Evolutionary conservation across 192 early-diverging fungal species (phyloP).

Genomic region (Coemansia sp.): DNA sequence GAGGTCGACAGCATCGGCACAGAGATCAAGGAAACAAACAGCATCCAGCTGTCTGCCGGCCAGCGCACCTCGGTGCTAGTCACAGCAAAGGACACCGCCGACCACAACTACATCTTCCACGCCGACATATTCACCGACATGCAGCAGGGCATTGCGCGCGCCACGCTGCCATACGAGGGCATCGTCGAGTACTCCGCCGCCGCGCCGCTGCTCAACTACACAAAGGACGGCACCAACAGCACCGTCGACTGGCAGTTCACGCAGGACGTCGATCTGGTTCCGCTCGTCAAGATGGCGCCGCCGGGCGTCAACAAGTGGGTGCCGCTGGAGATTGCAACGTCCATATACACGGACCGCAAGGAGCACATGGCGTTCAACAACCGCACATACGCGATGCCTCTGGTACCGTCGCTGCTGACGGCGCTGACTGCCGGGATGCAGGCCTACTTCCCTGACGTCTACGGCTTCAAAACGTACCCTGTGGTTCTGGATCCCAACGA

Average conservation of each 20-base stretch:
- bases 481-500: constrained; percentile 65
- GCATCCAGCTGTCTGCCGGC: constrained; percentile 67
- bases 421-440: constrained; percentile 65
- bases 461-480: constrained; percentile 67
- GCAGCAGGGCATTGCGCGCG: constrained; percentile 41
- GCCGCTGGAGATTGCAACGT: constrained; percentile 63
- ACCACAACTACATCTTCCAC: constrained; percentile 70
- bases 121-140: constrained; percentile 65
- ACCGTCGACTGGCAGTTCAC: constrained; percentile 56
- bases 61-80: constrained; percentile 84
- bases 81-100: constrained; percentile 62
- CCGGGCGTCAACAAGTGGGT: constrained; percentile 51
- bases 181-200: constrained; percentile 40
- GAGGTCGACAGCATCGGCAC: constrained; percentile 78
- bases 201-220: constrained; percentile 29
- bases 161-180: constrained; percentile 34
- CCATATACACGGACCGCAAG: constrained; percentile 66
- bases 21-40: constrained; percentile 58
- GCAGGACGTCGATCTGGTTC: constrained; percentile 64
- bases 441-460: constrained; percentile 61
- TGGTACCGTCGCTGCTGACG: constrained; percentile 69
- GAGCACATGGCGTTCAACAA: constrained; percentile 84
- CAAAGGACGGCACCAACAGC: constrained; percentile 12
- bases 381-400: constrained; percentile 64
- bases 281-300: constrained; percentile 42